Evolutionary conservation across 2,329 filamentous ascomycete species (phyloP).

Genomic region (Diaporthe humulicola): DNA sequence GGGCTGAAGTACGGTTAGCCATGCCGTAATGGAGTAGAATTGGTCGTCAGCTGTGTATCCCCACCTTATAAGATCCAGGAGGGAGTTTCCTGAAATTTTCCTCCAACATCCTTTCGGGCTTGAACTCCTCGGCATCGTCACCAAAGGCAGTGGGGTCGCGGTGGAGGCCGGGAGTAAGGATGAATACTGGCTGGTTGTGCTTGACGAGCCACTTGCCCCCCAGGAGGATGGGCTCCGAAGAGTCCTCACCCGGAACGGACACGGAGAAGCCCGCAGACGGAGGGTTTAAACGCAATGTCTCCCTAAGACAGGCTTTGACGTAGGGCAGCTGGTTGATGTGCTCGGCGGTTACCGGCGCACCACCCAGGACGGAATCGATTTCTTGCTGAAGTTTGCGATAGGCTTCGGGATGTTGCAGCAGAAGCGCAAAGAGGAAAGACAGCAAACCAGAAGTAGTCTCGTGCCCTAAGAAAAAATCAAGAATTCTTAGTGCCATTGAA

Average conservation of each 20-base stretch:
- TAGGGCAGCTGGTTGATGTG: slow-evolving; percentile 41
- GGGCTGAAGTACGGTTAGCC: slow-evolving; percentile 42
- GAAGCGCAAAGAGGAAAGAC: slow-evolving; percentile 38
- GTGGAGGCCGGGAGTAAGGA: slow-evolving; percentile 38
- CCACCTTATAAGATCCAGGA: slow-evolving; percentile 48
- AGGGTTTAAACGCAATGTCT: slow-evolving; percentile 39
- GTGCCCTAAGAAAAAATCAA: slow-evolving; percentile 31
- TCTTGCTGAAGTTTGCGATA: slow-evolving; percentile 40
- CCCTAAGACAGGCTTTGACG: slow-evolving; percentile 39
- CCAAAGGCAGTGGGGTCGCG: slow-evolving; percentile 40
- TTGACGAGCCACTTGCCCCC: too few species aligned
- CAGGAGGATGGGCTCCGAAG: neutral
- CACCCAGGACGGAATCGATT: slow-evolving; percentile 40
- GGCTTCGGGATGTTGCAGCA: slow-evolving; percentile 40
- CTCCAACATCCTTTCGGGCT: slow-evolving; percentile 41
- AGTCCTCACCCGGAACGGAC: neutral
- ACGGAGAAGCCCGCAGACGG: slow-evolving; percentile 27
- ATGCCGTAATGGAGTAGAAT: too few species aligned
- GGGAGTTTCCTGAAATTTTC: slow-evolving; percentile 43
- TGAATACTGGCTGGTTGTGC: too few species aligned
- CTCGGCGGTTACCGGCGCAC: slow-evolving; percentile 31
- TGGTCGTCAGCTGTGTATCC: neutral
- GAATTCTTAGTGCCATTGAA: too few species aligned
- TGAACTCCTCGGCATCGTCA: slow-evolving; percentile 39
- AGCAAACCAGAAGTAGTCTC: slow-evolving; percentile 41